Conservation (phyloP, 352 stramenopile species). For the Salisapilia sapeloensis region DNA sequence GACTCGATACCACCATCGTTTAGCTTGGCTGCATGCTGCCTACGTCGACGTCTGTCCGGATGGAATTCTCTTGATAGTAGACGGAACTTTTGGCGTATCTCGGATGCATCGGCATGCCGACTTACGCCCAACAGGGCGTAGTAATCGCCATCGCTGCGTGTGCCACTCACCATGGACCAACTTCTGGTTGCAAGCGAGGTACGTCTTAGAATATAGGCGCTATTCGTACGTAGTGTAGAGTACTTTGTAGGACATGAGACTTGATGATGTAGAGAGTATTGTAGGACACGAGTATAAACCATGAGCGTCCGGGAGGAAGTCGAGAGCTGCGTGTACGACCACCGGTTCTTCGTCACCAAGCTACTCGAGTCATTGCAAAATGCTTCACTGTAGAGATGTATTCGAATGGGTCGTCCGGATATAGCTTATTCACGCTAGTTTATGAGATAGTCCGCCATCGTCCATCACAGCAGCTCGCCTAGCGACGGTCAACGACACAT, state of each 20-base stretch:
- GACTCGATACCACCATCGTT: no score
- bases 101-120: constrained; percentile 28
- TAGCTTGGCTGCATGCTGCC: constrained; percentile 8
- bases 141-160: constrained; percentile 63
- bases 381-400: constrained; percentile 22
- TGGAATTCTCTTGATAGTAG: constrained; percentile 71
- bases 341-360: constrained; percentile 74
- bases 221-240: no score
- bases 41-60: constrained; percentile 35
- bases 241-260: no score
- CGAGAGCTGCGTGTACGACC: constrained; percentile 56
- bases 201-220: no score
- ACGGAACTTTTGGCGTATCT: constrained; percentile 54
- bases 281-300: not conserved
- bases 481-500: constrained; percentile 61
- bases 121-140: constrained; percentile 63
- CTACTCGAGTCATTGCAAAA: constrained; percentile 60
- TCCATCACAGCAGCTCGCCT: constrained; percentile 58
- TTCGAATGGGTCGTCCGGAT: no score
- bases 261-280: constrained; percentile 2
- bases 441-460: constrained; percentile 25
- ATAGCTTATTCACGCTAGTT: not conserved
- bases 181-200: no score
- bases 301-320: constrained; percentile 60
- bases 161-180: no score